Evolutionary conservation across 345 rosid species (phyloP).

Genomic region (Arabidopsis thaliana): TAIR10.1 NC_003075.7:17238001-17238500

Average conservation of each 20-base stretch:
- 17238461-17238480: slow-evolving; percentile 27
- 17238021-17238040: not conserved
- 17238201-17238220: not conserved
- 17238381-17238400: too few species aligned
- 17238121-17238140: slow-evolving; percentile 46
- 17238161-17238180: not conserved
- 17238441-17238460: slow-evolving; percentile 19
- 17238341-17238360: too few species aligned
- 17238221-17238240: too few species aligned
- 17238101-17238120: slow-evolving; percentile 40
- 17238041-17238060: not conserved
- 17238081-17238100: slow-evolving; percentile 32
- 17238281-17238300: too few species aligned
- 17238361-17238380: not conserved
- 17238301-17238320: too few species aligned
- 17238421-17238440: not conserved
- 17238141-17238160: slow-evolving; percentile 29
- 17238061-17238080: not conserved
- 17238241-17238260: too few species aligned
- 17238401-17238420: not conserved
- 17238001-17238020: not conserved
- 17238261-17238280: too few species aligned
- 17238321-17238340: too few species aligned
- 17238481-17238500: slow-evolving; percentile 24
- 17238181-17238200: slow-evolving; percentile 6